A percentile compares a stretch with the other conserved stretches of the same genome.
Conservation (phyloP, 768 basidiomycete genomes). For the Leccinum uliginosum region DNA sequence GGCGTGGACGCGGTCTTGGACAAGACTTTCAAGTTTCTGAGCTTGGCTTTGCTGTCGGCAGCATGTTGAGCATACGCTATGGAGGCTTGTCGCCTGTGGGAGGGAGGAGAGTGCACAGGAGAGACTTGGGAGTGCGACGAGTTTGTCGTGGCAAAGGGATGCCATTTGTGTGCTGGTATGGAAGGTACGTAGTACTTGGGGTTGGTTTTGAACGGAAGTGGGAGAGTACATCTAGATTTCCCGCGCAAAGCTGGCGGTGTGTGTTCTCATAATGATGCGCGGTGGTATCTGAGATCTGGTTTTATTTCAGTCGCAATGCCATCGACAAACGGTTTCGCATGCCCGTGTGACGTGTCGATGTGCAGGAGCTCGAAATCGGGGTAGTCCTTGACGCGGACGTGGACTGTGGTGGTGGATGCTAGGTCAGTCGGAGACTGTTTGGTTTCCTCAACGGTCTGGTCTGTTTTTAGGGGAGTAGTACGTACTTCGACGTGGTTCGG, state of each 20-base stretch:
- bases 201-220: background rate
- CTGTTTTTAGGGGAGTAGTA: background rate
- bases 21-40: conserved; percentile 63
- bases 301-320: conserved; percentile 16
- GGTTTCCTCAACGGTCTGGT: background rate
- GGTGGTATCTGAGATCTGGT: conserved; percentile 21
- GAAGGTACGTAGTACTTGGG: background rate
- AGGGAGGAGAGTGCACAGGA: conserved; percentile 64
- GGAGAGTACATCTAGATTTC: conserved; percentile 15
- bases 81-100: conserved; percentile 68
- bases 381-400: conserved; percentile 8
- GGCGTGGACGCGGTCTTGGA: conserved; percentile 43
- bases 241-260: background rate
- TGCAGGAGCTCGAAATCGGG: conserved; percentile 15
- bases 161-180: conserved; percentile 26
- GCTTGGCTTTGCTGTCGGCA: conserved; percentile 73
- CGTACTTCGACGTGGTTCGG: conserved; percentile 15
- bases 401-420: conserved; percentile 9
- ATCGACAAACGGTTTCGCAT: conserved; percentile 14
- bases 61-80: conserved; percentile 58
- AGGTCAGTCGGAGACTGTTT: background rate
- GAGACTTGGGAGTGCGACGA: conserved; percentile 71
- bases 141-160: conserved; percentile 40
- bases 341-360: conserved; percentile 4
- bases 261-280: conserved; percentile 25